These are phyloP conservation scores for Exidia glandulosa DNA, from an alignment of 768 basidiomycete genomes.

Conservation along the genomic window DNA sequence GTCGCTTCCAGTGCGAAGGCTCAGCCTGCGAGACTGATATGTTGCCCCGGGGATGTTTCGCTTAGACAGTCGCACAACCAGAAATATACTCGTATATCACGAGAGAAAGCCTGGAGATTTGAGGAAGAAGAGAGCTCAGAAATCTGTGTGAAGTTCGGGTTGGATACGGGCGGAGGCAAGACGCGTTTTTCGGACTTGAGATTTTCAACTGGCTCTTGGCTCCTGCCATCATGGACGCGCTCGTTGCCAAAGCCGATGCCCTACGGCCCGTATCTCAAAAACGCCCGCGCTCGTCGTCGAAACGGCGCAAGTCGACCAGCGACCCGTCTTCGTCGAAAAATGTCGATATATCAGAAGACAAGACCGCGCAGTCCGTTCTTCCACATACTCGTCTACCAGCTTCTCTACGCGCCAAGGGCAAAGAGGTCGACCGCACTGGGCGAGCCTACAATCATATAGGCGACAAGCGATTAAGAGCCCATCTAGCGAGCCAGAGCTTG, in stretches of 20 bases:
- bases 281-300: slow-evolving; percentile 28
- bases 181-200: not conserved
- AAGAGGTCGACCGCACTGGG: slow-evolving; percentile 27
- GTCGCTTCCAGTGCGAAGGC: too few species aligned
- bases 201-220: not conserved
- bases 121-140: too few species aligned
- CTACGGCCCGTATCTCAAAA: slow-evolving; percentile 35
- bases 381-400: slow-evolving; percentile 52
- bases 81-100: too few species aligned
- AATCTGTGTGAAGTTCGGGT: too few species aligned
- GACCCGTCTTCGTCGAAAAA: not conserved
- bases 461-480: slow-evolving; percentile 65
- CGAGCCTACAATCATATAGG: slow-evolving; percentile 43
- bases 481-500: slow-evolving; percentile 49
- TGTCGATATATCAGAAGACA: slow-evolving; percentile 14
- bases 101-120: too few species aligned
- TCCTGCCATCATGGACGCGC: slow-evolving; percentile 44
- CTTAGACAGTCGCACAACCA: too few species aligned
- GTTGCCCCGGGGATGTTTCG: too few species aligned
- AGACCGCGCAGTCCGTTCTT: slow-evolving; percentile 50
- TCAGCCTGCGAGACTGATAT: too few species aligned
- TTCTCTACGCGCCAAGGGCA: slow-evolving; percentile 40
- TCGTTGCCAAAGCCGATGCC: slow-evolving; percentile 60
- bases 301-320: slow-evolving; percentile 11
- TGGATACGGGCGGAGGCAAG: not conserved